Evolutionary conservation across 495 filamentous ascomycete genomes (phyloP).

Genomic region (Penicillium ucsense): DNA sequence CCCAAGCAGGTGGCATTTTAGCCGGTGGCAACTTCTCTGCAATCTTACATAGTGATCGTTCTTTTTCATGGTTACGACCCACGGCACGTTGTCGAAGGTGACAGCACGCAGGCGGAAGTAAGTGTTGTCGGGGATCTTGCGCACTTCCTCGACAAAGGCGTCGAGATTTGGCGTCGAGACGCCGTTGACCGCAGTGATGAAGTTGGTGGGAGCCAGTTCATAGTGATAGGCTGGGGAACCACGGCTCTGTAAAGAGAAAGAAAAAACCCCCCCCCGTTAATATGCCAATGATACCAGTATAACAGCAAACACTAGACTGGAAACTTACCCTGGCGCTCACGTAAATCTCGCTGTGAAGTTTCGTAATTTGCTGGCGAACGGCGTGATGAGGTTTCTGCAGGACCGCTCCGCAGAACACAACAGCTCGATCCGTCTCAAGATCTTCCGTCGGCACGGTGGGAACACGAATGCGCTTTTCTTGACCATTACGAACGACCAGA

Average conservation of each 20-base stretch:
- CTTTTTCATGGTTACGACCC: slow-evolving; percentile 99
- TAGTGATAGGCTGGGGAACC: slow-evolving; percentile 90
- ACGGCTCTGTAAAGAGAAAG: slow-evolving; percentile 34
- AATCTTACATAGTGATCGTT: slow-evolving; percentile 81
- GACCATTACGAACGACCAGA: slow-evolving; percentile 73
- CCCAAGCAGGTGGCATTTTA: no score
- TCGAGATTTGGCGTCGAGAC: slow-evolving; percentile 71
- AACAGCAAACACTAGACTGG: neutral
- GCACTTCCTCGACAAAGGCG: slow-evolving; percentile 65
- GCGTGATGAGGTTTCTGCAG: slow-evolving; percentile 92
- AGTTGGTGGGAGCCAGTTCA: slow-evolving; percentile 89
- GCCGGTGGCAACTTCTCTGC: no score
- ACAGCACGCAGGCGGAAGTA: slow-evolving; percentile 93
- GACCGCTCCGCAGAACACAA: slow-evolving; percentile 92
- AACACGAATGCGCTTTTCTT: slow-evolving; percentile 68
- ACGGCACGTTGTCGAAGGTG: slow-evolving; percentile 96
- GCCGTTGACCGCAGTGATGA: slow-evolving; percentile 92
- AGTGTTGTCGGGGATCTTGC: slow-evolving; percentile 87
- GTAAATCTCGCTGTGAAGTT: slow-evolving; percentile 96
- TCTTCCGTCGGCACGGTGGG: slow-evolving; percentile 84
- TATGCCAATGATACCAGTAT: no score
- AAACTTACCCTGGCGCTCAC: slow-evolving; percentile 65
- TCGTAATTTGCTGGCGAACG: slow-evolving; percentile 91
- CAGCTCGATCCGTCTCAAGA: slow-evolving; percentile 80
- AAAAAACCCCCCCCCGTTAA: no score